phyloP scores from a whole-genome alignment of 2,329 filamentous ascomycete species.

The Colletotrichum tropicicola region DNA sequence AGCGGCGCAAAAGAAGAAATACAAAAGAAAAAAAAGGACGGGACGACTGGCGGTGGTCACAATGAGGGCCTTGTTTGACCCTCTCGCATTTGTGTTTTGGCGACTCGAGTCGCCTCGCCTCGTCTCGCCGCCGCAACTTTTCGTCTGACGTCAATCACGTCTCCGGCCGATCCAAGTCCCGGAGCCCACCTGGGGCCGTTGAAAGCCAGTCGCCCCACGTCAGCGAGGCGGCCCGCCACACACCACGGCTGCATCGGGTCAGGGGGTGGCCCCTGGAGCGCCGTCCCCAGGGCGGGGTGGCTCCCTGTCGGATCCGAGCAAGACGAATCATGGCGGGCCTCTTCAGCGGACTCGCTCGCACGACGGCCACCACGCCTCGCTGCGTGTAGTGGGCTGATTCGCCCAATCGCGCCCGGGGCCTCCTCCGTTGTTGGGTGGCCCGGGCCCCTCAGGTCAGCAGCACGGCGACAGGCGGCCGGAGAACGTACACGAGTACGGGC shows the following conservation, averaged over 20 bases:
- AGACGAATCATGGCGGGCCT: constrained; percentile 16
- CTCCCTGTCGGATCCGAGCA: constrained; percentile 14
- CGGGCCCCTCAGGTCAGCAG: not conserved
- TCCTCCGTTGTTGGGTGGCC: too few relatives aligned
- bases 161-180: constrained; percentile 9
- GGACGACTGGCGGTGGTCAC: not conserved
- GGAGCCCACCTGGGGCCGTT: not conserved
- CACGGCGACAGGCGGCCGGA: too few relatives aligned
- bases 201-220: constrained; percentile 11
- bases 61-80: not conserved
- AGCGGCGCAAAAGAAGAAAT: not conserved
- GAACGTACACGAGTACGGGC: constrained; percentile 8
- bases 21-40: not conserved
- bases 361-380: not conserved
- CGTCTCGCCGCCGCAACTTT: constrained; percentile 12
- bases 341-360: constrained; percentile 7
- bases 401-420: too few relatives aligned
- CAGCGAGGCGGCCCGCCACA: constrained; percentile 4
- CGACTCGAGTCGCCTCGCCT: constrained; percentile 1
- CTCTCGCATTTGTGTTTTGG: constrained; percentile 2
- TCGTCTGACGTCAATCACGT: constrained; percentile 25
- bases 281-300: constrained; percentile 1
- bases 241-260: constrained; percentile 12
- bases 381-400: too few relatives aligned
- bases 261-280: constrained; percentile 11